Conservation (phyloP, 169 alveolate genomes). For the Eimeria acervulina region DNA sequence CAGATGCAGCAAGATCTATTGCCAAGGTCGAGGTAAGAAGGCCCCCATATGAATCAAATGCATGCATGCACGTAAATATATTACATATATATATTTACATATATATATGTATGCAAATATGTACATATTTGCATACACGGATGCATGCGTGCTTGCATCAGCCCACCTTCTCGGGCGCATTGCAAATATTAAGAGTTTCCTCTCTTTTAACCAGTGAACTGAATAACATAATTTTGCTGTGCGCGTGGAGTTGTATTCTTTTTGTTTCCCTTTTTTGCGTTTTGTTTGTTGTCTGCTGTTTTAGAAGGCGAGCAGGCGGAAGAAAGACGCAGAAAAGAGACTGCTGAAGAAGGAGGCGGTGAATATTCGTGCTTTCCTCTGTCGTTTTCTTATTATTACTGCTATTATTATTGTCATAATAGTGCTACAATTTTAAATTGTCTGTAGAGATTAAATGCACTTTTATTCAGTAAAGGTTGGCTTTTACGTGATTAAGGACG, state of each 20-base stretch:
- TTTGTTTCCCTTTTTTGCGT: neutral
- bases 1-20: conserved; percentile 18
- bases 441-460: neutral
- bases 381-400: too few species aligned
- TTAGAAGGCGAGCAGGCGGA: conserved; percentile 16
- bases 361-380: neutral
- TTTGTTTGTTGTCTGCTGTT: neutral
- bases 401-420: too few species aligned
- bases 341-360: conserved; percentile 16
- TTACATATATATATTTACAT: too few species aligned
- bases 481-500: neutral
- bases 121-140: too few species aligned
- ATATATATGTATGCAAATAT: too few species aligned
- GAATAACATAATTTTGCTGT: neutral
- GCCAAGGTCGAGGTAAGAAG: conserved; percentile 10
- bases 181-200: neutral
- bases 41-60: neutral
- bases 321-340: conserved; percentile 44
- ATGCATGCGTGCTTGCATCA: too few species aligned
- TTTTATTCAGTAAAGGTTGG: neutral
- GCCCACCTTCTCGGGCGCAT: neutral
- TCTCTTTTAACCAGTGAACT: neutral
- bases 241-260: neutral
- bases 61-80: neutral
- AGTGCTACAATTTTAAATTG: too few species aligned